phyloP scores from a whole-genome alignment of 2,329 filamentous ascomycete genomes.

The Aschersonia sp. region DNA sequence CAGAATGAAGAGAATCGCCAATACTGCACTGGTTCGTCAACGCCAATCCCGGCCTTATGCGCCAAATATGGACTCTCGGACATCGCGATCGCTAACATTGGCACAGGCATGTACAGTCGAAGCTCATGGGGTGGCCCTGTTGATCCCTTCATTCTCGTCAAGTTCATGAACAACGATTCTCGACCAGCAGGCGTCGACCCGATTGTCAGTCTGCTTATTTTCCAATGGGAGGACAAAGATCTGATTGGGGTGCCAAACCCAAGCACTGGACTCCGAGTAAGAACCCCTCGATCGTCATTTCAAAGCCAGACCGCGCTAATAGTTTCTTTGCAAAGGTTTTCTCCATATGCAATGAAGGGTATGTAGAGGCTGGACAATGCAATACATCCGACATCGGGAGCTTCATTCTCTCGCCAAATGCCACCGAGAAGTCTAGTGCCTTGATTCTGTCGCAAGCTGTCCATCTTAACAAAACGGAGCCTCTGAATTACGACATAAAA shows the following conservation, averaged over 20 bases:
- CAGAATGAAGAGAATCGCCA: conserved; percentile 64
- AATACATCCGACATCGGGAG: conserved; percentile 64
- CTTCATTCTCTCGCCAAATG: conserved; percentile 70
- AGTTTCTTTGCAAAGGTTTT: conserved; percentile 16
- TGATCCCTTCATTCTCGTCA: conserved; percentile 79
- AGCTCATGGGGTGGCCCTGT: conserved; percentile 76
- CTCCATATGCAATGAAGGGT: conserved; percentile 60
- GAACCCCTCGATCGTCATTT: neutral
- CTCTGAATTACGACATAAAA: conserved; percentile 70
- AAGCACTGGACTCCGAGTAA: conserved; percentile 31
- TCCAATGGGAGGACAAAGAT: conserved; percentile 80
- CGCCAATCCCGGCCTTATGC: neutral
- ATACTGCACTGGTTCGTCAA: conserved; percentile 52
- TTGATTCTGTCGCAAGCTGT: conserved; percentile 68
- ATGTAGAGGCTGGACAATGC: conserved; percentile 57
- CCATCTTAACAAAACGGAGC: conserved; percentile 59
- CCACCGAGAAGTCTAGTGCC: conserved; percentile 54
- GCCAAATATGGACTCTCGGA: no score
- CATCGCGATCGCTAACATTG: neutral
- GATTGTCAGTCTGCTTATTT: conserved; percentile 73
- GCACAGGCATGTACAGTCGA: conserved; percentile 80
- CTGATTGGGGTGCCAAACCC: conserved; percentile 58
- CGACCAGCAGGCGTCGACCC: conserved; percentile 49
- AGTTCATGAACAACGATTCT: conserved; percentile 49
- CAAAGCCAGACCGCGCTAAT: neutral